phyloP scores from a whole-genome alignment of 257 asterid species.

The Solanum neorickii region DNA sequence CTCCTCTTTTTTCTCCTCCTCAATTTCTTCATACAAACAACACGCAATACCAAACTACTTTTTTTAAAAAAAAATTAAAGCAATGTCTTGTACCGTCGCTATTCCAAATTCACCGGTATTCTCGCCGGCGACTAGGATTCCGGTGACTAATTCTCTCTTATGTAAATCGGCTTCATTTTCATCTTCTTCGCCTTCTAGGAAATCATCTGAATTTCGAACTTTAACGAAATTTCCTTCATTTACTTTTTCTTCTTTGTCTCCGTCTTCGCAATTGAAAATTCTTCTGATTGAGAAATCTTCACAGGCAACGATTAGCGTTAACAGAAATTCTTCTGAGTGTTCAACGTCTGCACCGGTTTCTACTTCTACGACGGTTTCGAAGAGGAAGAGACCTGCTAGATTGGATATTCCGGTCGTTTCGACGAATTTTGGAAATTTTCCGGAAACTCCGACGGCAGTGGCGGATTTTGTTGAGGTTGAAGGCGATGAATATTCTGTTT shows the following conservation, averaged over 20 bases:
- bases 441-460: conserved; percentile 3
- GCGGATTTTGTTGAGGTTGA: conserved; percentile 45
- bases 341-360: conserved; percentile 13
- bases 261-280: conserved; percentile 36
- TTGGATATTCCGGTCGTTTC: conserved; percentile 25
- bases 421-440: conserved; percentile 5
- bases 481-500: conserved; percentile 64
- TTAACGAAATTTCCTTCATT: background rate
- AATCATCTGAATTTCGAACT: conserved; percentile 5
- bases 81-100: conserved; percentile 36
- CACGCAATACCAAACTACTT: conserved; percentile 8
- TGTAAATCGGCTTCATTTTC: conserved; percentile 17
- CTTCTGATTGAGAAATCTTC: conserved; percentile 37
- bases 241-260: conserved; percentile 22
- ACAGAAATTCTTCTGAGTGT: conserved; percentile 21
- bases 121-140: conserved; percentile 8
- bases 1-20: background rate
- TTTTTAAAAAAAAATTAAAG: background rate
- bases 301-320: conserved; percentile 24
- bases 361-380: conserved; percentile 10
- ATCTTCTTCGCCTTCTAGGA: background rate
- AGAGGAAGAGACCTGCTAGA: conserved; percentile 30
- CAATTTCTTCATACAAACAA: background rate
- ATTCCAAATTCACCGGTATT: conserved; percentile 60
- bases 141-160: conserved; percentile 6